Evolutionary conservation across 176 grass and related monocot genomes (phyloP), one percentile per base, ranked within the genome.

Genomic region (Neostapfia colusana): DNA sequence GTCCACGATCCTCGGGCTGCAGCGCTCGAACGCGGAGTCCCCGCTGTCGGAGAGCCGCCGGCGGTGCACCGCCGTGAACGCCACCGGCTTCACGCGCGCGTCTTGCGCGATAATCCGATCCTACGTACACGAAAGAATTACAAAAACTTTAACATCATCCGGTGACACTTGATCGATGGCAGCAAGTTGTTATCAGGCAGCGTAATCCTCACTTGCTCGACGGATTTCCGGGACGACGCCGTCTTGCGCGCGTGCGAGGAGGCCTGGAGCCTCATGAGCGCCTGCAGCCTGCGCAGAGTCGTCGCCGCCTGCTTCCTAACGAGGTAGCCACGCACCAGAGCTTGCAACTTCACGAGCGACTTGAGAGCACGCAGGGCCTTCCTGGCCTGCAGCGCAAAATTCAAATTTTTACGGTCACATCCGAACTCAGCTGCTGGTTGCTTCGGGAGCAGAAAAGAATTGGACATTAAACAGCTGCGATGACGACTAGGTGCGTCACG

Each of bases 301-400:
- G 69, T 81, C 34, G 77, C 87, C 1, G 92, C 71, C 73, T 94
- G 82, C 74, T 88, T 95, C 81, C 95, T 73, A 28, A 99, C 95
- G 21, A 99, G 85, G 79, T 84, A 95, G 62, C 95, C 92, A 26
- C 91, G 87, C 0, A 95, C 87, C 28, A 99, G 83, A 4, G 95
- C 95, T 42, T 99, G 95, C 18, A 99, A 56, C 88, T 95, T 99
- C 7, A 99, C 95, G 1, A 99, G 80, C 8, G 89, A 89, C 72
- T 70, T 95, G 40, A 99, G 89, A 12, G 95, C 95, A 0, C 92
- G 84, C 14, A 99, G 89, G 7, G 95, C 95, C 76, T 90, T 99
- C 76, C 88, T 79, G 18, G 95, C 95, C 95, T 99, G 88, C 36
- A 6, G 6, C 0, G 2, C 31, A 21, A 70, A 65, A 10, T 90